phyloP scores from a whole-genome alignment of 2,329 filamentous ascomycete genomes.

The Penicillium griseofulvum region DNA sequence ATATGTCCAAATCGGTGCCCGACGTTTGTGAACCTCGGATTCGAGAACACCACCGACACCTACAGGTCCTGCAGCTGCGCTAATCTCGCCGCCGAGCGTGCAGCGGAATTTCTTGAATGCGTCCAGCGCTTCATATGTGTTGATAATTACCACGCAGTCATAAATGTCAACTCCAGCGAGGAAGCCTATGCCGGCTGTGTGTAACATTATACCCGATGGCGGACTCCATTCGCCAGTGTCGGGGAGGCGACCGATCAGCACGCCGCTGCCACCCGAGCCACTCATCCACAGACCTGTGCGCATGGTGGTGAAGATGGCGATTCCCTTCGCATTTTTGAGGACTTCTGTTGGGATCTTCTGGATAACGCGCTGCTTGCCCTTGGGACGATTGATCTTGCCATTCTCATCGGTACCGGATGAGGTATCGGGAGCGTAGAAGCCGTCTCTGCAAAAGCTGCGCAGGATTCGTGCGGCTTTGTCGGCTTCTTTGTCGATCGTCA shows the following conservation, averaged over 20 bases:
- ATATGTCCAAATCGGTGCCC: constrained; percentile 76
- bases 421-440: constrained; percentile 61
- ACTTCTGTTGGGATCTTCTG: constrained; percentile 86
- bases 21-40: constrained; percentile 64
- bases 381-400: constrained; percentile 52
- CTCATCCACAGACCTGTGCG: constrained; percentile 88
- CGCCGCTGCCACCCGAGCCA: constrained; percentile 83
- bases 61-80: constrained; percentile 73
- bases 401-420: constrained; percentile 47
- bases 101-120: constrained; percentile 76
- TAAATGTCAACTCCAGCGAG: constrained; percentile 91
- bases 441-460: constrained; percentile 83
- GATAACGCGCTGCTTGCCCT: constrained; percentile 62
- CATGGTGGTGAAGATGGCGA: constrained; percentile 96
- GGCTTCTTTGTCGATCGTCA: constrained; percentile 80
- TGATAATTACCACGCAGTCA: constrained; percentile 91
- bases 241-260: constrained; percentile 73
- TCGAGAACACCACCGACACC: constrained; percentile 72
- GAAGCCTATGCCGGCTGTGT: constrained; percentile 85
- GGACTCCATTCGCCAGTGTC: constrained; percentile 88
- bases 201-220: constrained; percentile 84
- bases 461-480: constrained; percentile 89
- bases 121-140: constrained; percentile 78
- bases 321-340: constrained; percentile 81
- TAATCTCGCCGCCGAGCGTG: constrained; percentile 78